These are phyloP conservation scores for Wickerhamomyces silvicola DNA, from an alignment of 805 yeast genomes.

Conservation along the genomic window DNA sequence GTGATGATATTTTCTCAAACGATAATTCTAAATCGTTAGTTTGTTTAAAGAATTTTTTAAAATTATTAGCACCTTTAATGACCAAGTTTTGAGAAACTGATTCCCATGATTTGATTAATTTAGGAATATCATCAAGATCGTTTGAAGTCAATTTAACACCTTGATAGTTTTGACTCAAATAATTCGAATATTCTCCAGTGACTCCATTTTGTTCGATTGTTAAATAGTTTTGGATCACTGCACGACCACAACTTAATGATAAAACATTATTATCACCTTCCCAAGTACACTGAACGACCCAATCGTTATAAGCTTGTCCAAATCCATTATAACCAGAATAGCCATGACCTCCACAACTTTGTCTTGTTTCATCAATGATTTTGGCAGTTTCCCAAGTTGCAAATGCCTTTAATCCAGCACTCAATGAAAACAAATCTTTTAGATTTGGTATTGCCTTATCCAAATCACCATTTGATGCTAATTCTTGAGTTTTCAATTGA, in stretches of 20 bases:
- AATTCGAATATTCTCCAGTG: conserved; percentile 21
- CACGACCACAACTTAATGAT: conserved; percentile 77
- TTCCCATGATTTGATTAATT: conserved; percentile 24
- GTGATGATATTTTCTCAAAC: conserved; percentile 19
- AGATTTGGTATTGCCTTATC: conserved; percentile 48
- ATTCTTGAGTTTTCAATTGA: conserved; percentile 35
- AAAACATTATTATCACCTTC: conserved; percentile 92
- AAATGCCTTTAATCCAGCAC: conserved; percentile 87
- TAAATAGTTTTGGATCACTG: conserved; percentile 37
- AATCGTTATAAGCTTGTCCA: conserved; percentile 80
- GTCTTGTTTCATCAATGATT: conserved; percentile 82
- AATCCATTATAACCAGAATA: conserved; percentile 85
- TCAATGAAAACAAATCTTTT: conserved; percentile 72
- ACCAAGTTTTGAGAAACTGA: conserved; percentile 23
- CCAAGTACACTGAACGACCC: conserved; percentile 97
- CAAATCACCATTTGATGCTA: conserved; percentile 31
- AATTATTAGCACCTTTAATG: conserved; percentile 11
- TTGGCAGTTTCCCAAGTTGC: conserved; percentile 80
- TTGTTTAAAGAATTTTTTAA: conserved; percentile 7
- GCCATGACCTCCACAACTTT: conserved; percentile 95
- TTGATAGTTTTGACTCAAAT: conserved; percentile 17
- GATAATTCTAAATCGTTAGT: conserved; percentile 12
- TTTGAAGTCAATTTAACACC: conserved; percentile 12
- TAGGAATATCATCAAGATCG: conserved; percentile 9
- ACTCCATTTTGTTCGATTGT: conserved; percentile 27